These are phyloP conservation scores for Tieghemostelium lacteum DNA, from an alignment of 78 protist species.

Conservation along the genomic window DNA sequence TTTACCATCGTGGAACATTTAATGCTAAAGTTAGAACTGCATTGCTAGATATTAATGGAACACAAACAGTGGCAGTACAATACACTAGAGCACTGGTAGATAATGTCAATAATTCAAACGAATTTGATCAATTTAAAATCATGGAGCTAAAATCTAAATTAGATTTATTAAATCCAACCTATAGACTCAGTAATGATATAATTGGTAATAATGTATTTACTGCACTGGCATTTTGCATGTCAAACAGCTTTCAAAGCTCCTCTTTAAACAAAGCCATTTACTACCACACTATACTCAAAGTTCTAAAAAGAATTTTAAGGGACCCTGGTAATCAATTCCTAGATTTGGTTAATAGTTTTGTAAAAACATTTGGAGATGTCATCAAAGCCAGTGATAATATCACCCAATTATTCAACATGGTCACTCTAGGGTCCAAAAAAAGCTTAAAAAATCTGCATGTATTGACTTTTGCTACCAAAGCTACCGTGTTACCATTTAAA, in stretches of 20 bases:
- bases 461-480: not conserved
- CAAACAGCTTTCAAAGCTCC: not conserved
- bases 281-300: not conserved
- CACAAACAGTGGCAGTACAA: not conserved
- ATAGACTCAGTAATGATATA: not conserved
- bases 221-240: not conserved
- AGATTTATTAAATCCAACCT: constrained; percentile 9
- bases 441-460: not conserved
- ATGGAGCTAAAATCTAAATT: constrained; percentile 3
- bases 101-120: not conserved
- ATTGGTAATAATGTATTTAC: not conserved
- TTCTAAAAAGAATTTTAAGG: not conserved
- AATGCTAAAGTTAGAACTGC: not conserved
- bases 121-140: not conserved
- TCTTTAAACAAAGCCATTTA: not conserved
- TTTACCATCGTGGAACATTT: not conserved
- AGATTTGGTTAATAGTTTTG: too few species aligned
- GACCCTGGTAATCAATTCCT: not conserved
- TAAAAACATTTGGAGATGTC: not conserved
- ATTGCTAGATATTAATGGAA: not conserved
- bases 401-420: not conserved
- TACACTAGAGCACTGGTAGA: not conserved
- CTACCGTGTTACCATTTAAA: not conserved
- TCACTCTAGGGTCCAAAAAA: not conserved
- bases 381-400: not conserved